Base-by-base conservation (phyloP, 805 yeast genomes). In the Blastobotrys chiropterorum region DNA sequence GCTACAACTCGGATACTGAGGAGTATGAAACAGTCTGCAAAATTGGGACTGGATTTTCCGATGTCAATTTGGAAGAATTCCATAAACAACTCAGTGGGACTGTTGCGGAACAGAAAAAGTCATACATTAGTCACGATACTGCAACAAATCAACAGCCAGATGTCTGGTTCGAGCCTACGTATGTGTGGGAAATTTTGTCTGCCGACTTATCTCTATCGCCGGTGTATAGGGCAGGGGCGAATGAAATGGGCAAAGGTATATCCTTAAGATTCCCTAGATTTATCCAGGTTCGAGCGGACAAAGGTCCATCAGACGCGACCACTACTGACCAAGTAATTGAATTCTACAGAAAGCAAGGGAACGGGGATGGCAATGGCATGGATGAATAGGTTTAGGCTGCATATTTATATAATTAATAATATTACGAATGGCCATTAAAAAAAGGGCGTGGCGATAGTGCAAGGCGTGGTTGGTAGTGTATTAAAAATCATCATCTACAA, bases 31-130 rank as follows among this genome's bases (percentile, higher is more conserved):
- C 97, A 0, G 85, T 95, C 42, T 94, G 99, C 72, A 94, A 94
- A 67, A 90, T 95, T 51, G 99, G 99, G 46, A 94, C 99, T 0
- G 99, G 99, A 0, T 94, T 94, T 64, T 80, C 90, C 41, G 99
- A 94, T 58, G 97, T 85, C 57, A 78, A 82, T 62, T 74, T 94
- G 52, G 80, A 80, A 38, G 69, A 69, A 22, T 66, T 94, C 31
- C 74, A 83, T 60, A 78, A 76, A 21, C 73, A 73, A 47, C 74
- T 94, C 53, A 80, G 83, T 42, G 83, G 87, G 2, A 81, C 89
- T 0, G 94, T 82, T 49, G 77, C 81, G 13, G 62, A 70, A 0
- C 71, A 66, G n/a, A 85, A 96, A 1, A 85, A 82, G 58, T 74
- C 85, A 0, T 85, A 82, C 51, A 80, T 79, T 56, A 75, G 83